These are phyloP conservation scores for Claviceps digitariae DNA, from an alignment of 2,329 filamentous ascomycete genomes.

Conservation along the genomic window DNA sequence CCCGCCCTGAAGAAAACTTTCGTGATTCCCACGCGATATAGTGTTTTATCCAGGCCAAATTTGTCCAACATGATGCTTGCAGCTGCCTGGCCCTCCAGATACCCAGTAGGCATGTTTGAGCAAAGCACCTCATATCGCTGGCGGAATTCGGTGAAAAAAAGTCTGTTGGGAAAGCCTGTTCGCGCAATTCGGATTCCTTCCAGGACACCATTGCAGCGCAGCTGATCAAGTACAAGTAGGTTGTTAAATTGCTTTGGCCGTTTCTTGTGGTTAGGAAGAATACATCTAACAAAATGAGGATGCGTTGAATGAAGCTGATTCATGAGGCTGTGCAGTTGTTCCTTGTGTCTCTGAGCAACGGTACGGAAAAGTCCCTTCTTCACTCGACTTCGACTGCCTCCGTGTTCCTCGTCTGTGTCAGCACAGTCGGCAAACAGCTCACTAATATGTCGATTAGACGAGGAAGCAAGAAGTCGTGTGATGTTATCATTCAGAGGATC, in stretches of 20 bases:
- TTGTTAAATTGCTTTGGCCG: constrained; percentile 84
- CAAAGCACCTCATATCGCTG: constrained; percentile 94
- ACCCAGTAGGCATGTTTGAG: constrained; percentile 73
- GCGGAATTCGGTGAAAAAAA: constrained; percentile 86
- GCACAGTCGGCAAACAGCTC: constrained; percentile 79
- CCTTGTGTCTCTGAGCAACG: constrained; percentile 92
- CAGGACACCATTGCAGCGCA: constrained; percentile 98
- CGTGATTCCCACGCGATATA: constrained; percentile 87
- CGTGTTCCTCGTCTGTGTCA: constrained; percentile 61
- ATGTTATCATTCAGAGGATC: constrained; percentile 96
- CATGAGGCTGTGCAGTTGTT: constrained; percentile 96
- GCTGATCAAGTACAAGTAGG: constrained; percentile 84
- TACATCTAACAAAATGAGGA: constrained; percentile 95
- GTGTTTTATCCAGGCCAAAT: constrained; percentile 67
- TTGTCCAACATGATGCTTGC: constrained; percentile 81
- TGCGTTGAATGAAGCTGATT: constrained; percentile 87
- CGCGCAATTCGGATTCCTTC: constrained; percentile 95
- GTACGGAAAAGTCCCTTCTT: constrained; percentile 97
- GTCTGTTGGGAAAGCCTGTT: constrained; percentile 89
- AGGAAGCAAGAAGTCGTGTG: constrained; percentile 72
- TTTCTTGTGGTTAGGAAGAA: constrained; percentile 97
- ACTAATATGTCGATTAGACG: constrained; percentile 71
- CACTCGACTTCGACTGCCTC: constrained; percentile 60
- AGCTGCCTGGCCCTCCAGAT: constrained; percentile 78
- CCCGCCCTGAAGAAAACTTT: constrained; percentile 98